These are phyloP conservation scores for Fragaria nilgerrensis DNA, from an alignment of 306 rosid genomes.

Conservation along the genomic window DNA sequence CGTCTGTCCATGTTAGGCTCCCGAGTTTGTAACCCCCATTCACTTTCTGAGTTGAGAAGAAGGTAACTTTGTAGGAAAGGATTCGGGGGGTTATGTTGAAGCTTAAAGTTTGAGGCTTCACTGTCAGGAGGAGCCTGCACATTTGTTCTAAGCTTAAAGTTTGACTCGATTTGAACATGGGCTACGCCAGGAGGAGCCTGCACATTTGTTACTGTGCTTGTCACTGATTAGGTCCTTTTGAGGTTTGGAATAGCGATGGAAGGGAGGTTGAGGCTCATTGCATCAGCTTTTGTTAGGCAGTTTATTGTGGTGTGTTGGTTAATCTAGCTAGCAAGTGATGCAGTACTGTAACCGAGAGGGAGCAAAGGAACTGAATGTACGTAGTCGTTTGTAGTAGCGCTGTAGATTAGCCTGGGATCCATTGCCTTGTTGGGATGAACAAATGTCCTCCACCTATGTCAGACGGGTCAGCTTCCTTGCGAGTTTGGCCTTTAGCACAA, in stretches of 20 bases:
- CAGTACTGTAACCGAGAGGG: slow-evolving; percentile 41
- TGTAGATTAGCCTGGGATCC: slow-evolving; percentile 60
- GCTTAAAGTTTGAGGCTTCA: slow-evolving; percentile 51
- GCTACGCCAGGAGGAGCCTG: slow-evolving; percentile 52
- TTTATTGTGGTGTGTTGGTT: slow-evolving; percentile 25
- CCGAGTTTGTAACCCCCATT: slow-evolving; percentile 63
- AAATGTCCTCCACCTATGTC: slow-evolving; percentile 66
- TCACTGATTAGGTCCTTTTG: slow-evolving; percentile 33
- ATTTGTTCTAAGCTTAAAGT: too few species aligned
- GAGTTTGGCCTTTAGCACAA: slow-evolving; percentile 47
- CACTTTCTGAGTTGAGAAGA: slow-evolving; percentile 42
- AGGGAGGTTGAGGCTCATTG: slow-evolving; percentile 59
- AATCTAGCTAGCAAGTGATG: slow-evolving; percentile 43
- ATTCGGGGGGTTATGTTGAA: slow-evolving; percentile 35
- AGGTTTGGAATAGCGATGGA: slow-evolving; percentile 63
- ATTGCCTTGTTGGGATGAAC: slow-evolving; percentile 61
- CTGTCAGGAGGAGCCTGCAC: too few species aligned
- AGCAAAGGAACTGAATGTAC: slow-evolving; percentile 56
- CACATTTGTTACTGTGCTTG: slow-evolving; percentile 60
- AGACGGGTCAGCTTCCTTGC: slow-evolving; percentile 57
- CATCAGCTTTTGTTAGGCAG: slow-evolving; percentile 34
- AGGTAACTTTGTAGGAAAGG: slow-evolving; percentile 44
- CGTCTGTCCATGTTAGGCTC: slow-evolving; percentile 66
- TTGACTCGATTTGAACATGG: too few species aligned
- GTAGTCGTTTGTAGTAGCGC: slow-evolving; percentile 44